These are phyloP conservation scores for Mycena belliarum DNA, from an alignment of 768 basidiomycete species.

Conservation along the genomic window DNA sequence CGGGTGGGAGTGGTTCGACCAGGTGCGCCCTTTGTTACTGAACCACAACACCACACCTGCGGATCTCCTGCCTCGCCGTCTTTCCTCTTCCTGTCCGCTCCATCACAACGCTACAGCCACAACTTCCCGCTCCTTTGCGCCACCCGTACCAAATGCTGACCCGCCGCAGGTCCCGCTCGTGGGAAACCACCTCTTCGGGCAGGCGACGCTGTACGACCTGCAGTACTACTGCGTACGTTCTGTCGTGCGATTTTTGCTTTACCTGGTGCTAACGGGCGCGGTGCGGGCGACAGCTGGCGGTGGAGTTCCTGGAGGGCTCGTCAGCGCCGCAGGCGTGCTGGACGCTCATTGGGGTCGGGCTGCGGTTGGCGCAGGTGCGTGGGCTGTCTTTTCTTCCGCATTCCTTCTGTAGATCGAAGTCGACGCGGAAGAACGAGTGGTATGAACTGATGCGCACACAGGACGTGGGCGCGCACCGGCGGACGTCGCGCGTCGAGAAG, in stretches of 20 bases:
- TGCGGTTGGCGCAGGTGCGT: slow-evolving; percentile 17
- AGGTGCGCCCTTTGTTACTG: slow-evolving; percentile 36
- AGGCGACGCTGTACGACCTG: slow-evolving; percentile 72
- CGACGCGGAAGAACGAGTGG: too few relatives aligned
- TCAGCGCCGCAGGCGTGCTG: slow-evolving; percentile 67
- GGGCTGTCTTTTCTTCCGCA: neutral
- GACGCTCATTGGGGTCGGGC: slow-evolving; percentile 59
- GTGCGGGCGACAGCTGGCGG: slow-evolving; percentile 44
- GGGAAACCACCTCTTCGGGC: slow-evolving; percentile 58
- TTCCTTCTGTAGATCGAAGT: slow-evolving; percentile 8
- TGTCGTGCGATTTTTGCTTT: neutral
- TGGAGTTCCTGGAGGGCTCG: slow-evolving; percentile 55
- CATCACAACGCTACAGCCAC: too few relatives aligned
- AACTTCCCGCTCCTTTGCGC: too few relatives aligned
- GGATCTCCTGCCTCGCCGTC: too few relatives aligned
- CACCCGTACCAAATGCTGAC: too few relatives aligned
- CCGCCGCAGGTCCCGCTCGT: slow-evolving; percentile 52
- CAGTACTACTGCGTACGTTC: slow-evolving; percentile 61
- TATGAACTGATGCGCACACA: neutral
- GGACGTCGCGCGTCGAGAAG: slow-evolving; percentile 30
- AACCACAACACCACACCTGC: too few relatives aligned
- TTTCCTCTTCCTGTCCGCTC: too few relatives aligned
- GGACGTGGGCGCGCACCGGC: slow-evolving; percentile 20
- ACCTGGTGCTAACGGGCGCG: too few relatives aligned
- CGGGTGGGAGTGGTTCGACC: slow-evolving; percentile 71